A percentile compares a stretch with the other conserved stretches of the same genome.
phyloP scores from a whole-genome alignment of 768 basidiomycete species.

The Kwoniella bestiolae region DNA sequence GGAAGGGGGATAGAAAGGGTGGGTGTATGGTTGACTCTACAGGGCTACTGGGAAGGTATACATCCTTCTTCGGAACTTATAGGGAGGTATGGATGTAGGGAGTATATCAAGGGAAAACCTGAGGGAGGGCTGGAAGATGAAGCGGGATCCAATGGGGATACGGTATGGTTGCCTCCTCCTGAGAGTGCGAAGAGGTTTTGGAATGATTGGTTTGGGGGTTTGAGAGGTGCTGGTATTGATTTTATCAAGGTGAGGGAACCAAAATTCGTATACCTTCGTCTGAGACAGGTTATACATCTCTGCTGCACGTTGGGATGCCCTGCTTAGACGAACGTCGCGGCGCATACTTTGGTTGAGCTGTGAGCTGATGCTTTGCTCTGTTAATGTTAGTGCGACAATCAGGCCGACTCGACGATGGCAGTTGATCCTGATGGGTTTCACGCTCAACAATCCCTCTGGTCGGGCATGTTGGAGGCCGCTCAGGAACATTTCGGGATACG shows the following conservation, averaged over 20 bases:
- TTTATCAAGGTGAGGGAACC: conserved; percentile 45
- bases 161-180: conserved; percentile 36
- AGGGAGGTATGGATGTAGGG: conserved; percentile 28
- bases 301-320: too few species aligned
- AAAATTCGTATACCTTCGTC: neutral
- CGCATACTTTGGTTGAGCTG: too few species aligned
- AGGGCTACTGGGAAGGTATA: conserved; percentile 47
- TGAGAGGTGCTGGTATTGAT: conserved; percentile 33
- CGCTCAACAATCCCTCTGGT: conserved; percentile 41
- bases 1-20: conserved; percentile 28
- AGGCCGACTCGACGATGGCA: conserved; percentile 33
- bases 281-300: too few species aligned
- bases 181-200: conserved; percentile 41
- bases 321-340: too few species aligned
- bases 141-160: conserved; percentile 5
- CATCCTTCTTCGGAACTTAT: conserved; percentile 30
- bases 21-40: conserved; percentile 48
- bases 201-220: conserved; percentile 40
- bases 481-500: conserved; percentile 31
- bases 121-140: conserved; percentile 27
- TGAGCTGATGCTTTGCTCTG: neutral
- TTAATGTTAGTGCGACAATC: conserved; percentile 42
- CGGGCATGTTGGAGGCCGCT: conserved; percentile 35
- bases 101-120: conserved; percentile 18
- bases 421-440: conserved; percentile 14